Conservation (phyloP, 352 stramenopile species). For the Globisporangium camurandrum region DNA sequence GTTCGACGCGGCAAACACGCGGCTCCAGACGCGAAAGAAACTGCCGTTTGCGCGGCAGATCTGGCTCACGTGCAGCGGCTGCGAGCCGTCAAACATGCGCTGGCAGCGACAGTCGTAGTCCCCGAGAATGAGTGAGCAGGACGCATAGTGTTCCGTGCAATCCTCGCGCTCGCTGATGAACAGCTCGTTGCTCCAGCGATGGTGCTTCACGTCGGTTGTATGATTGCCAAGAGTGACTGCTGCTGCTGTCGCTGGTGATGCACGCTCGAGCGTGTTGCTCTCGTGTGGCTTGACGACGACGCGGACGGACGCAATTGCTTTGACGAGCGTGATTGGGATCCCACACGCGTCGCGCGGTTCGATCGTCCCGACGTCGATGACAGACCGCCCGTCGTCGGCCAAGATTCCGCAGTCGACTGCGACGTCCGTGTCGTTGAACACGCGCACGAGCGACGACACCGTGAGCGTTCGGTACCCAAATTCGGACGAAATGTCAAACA, state of each 20-base stretch:
- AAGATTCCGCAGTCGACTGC: slow-evolving; percentile 53
- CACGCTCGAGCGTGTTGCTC: background rate
- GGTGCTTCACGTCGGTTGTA: slow-evolving; percentile 24
- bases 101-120: slow-evolving; percentile 74
- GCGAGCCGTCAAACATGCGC: slow-evolving; percentile 69
- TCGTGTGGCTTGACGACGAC: slow-evolving; percentile 57
- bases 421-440: slow-evolving; percentile 71
- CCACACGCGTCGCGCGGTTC: slow-evolving; percentile 54
- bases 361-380: slow-evolving; percentile 53
- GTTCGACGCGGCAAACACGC: slow-evolving; percentile 60
- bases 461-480: slow-evolving; percentile 71
- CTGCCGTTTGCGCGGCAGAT: slow-evolving; percentile 62
- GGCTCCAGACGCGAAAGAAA: slow-evolving; percentile 60
- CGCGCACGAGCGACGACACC: slow-evolving; percentile 64
- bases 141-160: slow-evolving; percentile 44
- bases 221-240: too few relatives aligned
- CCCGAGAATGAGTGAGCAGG: slow-evolving; percentile 57
- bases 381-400: slow-evolving; percentile 41
- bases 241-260: background rate
- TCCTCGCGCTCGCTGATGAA: slow-evolving; percentile 67
- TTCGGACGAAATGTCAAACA: slow-evolving; percentile 69
- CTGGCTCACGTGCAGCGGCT: slow-evolving; percentile 62
- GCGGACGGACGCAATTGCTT: slow-evolving; percentile 41
- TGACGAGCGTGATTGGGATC: slow-evolving; percentile 59
- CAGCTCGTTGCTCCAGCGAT: slow-evolving; percentile 80